Evolutionary conservation across 805 yeast genomes (phyloP), one percentile per base, ranked within the genome.

Genomic region (Yamadazyma takamatsuzukensis): DNA sequence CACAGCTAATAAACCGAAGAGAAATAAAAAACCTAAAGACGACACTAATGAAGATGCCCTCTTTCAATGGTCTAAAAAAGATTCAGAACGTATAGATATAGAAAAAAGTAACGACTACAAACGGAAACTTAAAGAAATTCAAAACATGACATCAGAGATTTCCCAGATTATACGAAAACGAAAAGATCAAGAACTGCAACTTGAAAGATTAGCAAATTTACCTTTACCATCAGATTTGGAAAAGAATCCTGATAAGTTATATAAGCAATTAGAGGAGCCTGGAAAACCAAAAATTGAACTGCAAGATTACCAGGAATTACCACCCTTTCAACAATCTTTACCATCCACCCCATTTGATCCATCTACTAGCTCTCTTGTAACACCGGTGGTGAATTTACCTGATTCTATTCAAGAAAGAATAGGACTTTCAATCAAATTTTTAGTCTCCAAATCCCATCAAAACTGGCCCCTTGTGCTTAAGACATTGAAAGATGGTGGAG

Each of bases 381-480:
- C 51, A 2, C 53, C 54, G 10, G 40, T 47, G 2, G 41, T 49
- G 5, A 45, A 49, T 2, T 35, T 74, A 4, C 78, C 80, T 0
- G 30, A 36, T 1, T 31, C 54, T 0, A 53, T 75, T 8, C 32
- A 50, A 9, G 58, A 56, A 3, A 54, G 56, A 21, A 43, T 75
- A 6, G 71, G 70, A 0, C 57, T 65, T 10, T 53, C 73, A 0
- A 44, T 65, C 3, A 63, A 59, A 30, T 61, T 53, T 40, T 56
- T 74, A 21, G 59, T 66, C 0, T 53, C 61, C 14, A 49, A 57
- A 30, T 55, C 60, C 14, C 45, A 56, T 18, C 72, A 68, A 34
- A 61, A 73, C 43, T 75, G 80, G 80, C 48, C 48, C 2, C 54
- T 73, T 27, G 73, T 72, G 9, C 45, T 75, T 8, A 54, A 61